Percentiles rank a stretch among this genome's conserved stretches.
These are phyloP conservation scores for Emiliania huxleyi DNA, from an alignment of 78 protist genomes.

Conservation along the genomic window DNA sequence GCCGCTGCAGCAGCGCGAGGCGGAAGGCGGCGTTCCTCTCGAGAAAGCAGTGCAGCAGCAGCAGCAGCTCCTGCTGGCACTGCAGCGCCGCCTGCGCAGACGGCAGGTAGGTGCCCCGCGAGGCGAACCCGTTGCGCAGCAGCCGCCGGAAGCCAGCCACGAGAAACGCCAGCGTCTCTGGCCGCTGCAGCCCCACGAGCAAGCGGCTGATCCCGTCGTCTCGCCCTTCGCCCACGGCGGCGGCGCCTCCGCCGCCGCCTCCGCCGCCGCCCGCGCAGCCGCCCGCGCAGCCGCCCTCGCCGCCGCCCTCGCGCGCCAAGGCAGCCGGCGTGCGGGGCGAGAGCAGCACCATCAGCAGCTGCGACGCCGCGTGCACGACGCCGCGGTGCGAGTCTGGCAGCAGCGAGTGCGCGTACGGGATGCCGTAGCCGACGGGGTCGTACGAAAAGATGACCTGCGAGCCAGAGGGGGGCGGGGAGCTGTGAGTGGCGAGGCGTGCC, in stretches of 20 bases:
- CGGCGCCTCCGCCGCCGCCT: not conserved
- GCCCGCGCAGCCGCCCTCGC: not conserved
- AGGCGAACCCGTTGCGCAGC: not conserved
- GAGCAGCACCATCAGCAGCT: not conserved
- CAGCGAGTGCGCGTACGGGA: not conserved
- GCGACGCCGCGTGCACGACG: not conserved
- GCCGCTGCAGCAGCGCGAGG: not conserved
- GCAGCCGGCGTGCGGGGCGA: not conserved
- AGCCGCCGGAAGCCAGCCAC: not conserved
- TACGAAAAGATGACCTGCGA: not conserved
- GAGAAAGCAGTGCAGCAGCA: not conserved
- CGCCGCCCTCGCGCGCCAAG: not conserved
- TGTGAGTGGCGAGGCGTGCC: too few relatives aligned
- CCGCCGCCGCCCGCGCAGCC: too few relatives aligned
- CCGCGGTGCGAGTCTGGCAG: not conserved
- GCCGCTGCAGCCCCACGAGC: not conserved
- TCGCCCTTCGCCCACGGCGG: not conserved
- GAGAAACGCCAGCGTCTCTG: not conserved
- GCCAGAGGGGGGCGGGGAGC: too few relatives aligned
- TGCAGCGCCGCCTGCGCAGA: not conserved
- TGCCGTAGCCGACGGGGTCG: not conserved
- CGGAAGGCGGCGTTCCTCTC: not conserved
- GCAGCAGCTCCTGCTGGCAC: slow-evolving; percentile 2
- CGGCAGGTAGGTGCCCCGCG: not conserved
- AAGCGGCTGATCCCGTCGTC: not conserved